A percentile compares a stretch with the other conserved stretches of the same genome.
Evolutionary conservation across 805 yeast genomes (phyloP).

Genomic region (Kodamaea restingae): DNA sequence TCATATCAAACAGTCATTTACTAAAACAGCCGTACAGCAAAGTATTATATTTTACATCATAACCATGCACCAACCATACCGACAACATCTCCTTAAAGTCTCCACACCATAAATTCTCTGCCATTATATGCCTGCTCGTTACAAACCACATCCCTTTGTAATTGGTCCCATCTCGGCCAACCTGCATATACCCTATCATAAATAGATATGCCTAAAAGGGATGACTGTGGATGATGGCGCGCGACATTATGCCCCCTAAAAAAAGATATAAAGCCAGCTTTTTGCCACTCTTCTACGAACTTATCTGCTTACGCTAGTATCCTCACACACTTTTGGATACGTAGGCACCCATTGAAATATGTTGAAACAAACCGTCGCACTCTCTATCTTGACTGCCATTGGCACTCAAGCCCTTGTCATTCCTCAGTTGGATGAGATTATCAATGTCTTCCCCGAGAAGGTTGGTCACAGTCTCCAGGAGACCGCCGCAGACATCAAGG

Average conservation of each 20-base stretch:
- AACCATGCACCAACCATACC: no score
- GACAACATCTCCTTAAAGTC: no score
- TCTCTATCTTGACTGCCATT: conserved; percentile 39
- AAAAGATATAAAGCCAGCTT: conserved; percentile 8
- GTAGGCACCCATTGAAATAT: conserved; percentile 16
- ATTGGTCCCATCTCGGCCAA: no score
- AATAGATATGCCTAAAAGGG: conserved; percentile 3
- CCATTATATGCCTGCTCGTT: background rate
- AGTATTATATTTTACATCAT: no score
- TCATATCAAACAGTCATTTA: no score
- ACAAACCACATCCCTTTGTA: no score
- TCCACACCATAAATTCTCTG: no score
- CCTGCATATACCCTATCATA: conserved; percentile 1
- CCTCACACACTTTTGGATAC: conserved; percentile 7
- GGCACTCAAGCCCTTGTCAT: conserved; percentile 35
- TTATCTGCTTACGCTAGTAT: conserved; percentile 6
- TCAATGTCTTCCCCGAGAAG: conserved; percentile 19
- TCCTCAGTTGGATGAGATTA: conserved; percentile 22
- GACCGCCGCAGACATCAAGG: conserved; percentile 3
- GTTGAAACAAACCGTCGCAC: conserved; percentile 41
- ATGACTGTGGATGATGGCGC: conserved; percentile 5
- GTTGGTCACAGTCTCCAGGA: conserved; percentile 2
- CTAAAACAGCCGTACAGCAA: no score
- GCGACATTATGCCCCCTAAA: conserved; percentile 5
- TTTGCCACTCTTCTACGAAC: conserved; percentile 5